phyloP scores from a whole-genome alignment of 805 yeast genomes.

The Candida vaughaniae region DNA sequence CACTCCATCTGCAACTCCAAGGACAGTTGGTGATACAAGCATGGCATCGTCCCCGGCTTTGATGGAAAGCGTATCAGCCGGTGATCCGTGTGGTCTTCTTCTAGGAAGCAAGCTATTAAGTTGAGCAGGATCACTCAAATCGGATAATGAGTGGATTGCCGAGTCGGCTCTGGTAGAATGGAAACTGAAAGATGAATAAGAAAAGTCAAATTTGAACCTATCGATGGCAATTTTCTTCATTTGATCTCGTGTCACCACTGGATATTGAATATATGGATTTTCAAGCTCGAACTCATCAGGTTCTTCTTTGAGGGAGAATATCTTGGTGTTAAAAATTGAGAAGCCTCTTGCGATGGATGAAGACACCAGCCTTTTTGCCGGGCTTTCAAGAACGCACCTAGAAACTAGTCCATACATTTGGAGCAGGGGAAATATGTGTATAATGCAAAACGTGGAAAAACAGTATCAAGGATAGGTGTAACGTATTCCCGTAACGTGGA shows the following conservation, averaged over 20 bases:
- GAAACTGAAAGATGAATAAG: conserved; percentile 47
- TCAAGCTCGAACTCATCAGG: conserved; percentile 22
- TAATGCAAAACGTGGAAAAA: too few relatives aligned
- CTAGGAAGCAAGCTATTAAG: conserved; percentile 46
- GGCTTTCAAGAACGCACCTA: too few relatives aligned
- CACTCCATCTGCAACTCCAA: conserved; percentile 59
- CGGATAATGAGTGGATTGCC: conserved; percentile 47
- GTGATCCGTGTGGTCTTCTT: conserved; percentile 52
- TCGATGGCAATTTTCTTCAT: conserved; percentile 36
- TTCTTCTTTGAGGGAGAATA: conserved; percentile 17
- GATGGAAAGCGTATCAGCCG: conserved; percentile 50
- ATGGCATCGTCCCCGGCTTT: conserved; percentile 60
- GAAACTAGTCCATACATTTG: too few relatives aligned
- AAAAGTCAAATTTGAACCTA: conserved; percentile 42
- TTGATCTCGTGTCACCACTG: conserved; percentile 39
- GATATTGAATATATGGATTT: conserved; percentile 41
- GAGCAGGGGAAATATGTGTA: too few relatives aligned
- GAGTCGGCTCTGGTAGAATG: conserved; percentile 42
- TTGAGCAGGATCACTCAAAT: conserved; percentile 48
- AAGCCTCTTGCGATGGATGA: too few relatives aligned
- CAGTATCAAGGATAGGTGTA: too few relatives aligned
- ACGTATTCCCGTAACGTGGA: too few relatives aligned
- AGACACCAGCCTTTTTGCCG: too few relatives aligned
- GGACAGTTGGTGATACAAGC: conserved; percentile 50
- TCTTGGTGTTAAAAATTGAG: neutral